phyloP scores from a whole-genome alignment of 345 rosid species.

The Noccaea caerulescens region DNA sequence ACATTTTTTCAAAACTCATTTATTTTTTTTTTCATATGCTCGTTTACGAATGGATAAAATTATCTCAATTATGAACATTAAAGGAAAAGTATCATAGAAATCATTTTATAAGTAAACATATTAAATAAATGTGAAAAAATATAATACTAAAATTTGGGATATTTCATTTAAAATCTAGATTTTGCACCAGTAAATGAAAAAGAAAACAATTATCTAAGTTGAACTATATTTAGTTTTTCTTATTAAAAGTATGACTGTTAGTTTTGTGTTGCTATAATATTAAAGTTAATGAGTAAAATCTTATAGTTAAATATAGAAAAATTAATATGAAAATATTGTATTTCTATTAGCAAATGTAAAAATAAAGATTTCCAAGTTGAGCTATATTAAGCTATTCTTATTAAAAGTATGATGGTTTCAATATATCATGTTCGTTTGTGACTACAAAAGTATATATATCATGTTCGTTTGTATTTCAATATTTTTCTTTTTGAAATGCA shows the following conservation, averaged over 20 bases:
- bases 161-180: slow-evolving; percentile 1
- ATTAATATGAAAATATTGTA: too few relatives aligned
- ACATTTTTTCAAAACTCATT: too few relatives aligned
- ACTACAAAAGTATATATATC: neutral
- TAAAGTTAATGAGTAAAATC: neutral
- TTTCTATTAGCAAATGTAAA: too few relatives aligned
- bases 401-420: neutral
- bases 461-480: neutral
- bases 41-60: neutral
- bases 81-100: neutral
- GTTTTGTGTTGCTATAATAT: neutral
- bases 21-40: neutral
- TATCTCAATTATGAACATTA: neutral
- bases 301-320: too few relatives aligned
- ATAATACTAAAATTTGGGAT: neutral
- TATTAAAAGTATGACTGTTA: neutral
- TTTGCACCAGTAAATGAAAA: neutral
- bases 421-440: neutral
- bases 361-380: neutral
- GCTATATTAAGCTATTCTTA: neutral
- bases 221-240: neutral
- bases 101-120: neutral
- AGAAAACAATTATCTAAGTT: neutral
- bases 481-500: too few relatives aligned
- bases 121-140: neutral